Conservation (phyloP, 805 yeast genomes). For the Maudiozyma barnettii region DNA sequence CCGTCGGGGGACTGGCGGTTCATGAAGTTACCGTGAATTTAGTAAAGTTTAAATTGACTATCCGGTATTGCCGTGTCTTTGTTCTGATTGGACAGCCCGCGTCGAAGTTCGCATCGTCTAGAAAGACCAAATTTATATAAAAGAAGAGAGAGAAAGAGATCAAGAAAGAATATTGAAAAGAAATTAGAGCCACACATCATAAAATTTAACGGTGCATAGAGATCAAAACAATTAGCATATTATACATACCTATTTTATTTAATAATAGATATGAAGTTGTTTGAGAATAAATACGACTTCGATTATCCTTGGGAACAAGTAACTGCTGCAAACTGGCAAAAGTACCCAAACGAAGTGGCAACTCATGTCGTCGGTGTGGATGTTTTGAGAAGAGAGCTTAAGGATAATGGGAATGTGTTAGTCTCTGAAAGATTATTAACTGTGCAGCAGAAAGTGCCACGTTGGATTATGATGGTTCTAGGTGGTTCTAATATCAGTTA, state of each 20-base stretch:
- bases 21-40: background rate
- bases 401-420: slow-evolving; percentile 42
- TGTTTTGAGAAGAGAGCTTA: slow-evolving; percentile 63
- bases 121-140: background rate
- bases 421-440: slow-evolving; percentile 83
- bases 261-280: slow-evolving; percentile 57
- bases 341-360: slow-evolving; percentile 90
- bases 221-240: no score
- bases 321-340: slow-evolving; percentile 92
- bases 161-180: no score
- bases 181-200: background rate
- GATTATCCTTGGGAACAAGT: slow-evolving; percentile 89
- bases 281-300: slow-evolving; percentile 59
- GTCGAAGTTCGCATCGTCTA: background rate
- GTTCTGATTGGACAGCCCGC: slow-evolving; percentile 2
- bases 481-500: slow-evolving; percentile 76
- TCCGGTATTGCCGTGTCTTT: slow-evolving; percentile 2
- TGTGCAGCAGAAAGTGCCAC: slow-evolving; percentile 77
- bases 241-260: no score
- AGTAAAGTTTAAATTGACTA: background rate
- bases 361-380: slow-evolving; percentile 93
- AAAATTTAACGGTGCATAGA: background rate
- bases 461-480: slow-evolving; percentile 63
- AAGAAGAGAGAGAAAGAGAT: background rate
- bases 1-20: slow-evolving; percentile 34